Conservation (phyloP, 345 rosid species). For the Gossypium herbaceum region DNA sequence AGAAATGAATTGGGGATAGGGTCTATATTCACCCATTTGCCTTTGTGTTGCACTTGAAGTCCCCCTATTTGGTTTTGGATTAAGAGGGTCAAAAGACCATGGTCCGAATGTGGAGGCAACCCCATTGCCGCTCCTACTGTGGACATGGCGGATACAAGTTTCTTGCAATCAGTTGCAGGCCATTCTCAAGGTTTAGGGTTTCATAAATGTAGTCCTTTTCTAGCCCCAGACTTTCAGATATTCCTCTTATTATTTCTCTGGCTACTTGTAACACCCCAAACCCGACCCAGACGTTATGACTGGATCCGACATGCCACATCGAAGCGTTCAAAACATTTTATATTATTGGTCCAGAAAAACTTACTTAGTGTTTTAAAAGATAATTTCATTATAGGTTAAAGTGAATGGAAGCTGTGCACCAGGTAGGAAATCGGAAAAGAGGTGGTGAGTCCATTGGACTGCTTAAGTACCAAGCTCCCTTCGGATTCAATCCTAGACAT, state of each 20-base stretch:
- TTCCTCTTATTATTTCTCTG: conserved; percentile 33
- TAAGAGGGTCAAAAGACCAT: conserved; percentile 45
- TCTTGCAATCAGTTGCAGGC: conserved; percentile 26
- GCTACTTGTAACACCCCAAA: neutral
- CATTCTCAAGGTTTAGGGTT: conserved; percentile 24
- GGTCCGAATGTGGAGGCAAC: conserved; percentile 52
- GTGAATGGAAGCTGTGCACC: no score
- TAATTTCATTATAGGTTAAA: no score
- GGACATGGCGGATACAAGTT: conserved; percentile 56
- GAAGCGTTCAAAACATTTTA: no score
- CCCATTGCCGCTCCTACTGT: conserved; percentile 54
- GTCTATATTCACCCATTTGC: conserved; percentile 42
- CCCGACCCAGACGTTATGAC: no score
- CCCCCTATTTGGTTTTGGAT: conserved; percentile 41
- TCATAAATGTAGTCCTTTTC: conserved; percentile 13
- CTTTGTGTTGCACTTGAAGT: conserved; percentile 44
- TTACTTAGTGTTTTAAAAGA: no score
- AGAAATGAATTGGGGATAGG: conserved; percentile 17
- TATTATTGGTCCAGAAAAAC: no score
- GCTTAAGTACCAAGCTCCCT: no score
- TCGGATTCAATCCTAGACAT: no score
- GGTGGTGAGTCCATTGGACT: no score
- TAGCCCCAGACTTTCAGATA: conserved; percentile 44
- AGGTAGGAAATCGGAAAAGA: no score
- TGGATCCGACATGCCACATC: no score